Conservation (phyloP, 2,329 filamentous ascomycete genomes). For the Ascochyta lentis region DNA sequence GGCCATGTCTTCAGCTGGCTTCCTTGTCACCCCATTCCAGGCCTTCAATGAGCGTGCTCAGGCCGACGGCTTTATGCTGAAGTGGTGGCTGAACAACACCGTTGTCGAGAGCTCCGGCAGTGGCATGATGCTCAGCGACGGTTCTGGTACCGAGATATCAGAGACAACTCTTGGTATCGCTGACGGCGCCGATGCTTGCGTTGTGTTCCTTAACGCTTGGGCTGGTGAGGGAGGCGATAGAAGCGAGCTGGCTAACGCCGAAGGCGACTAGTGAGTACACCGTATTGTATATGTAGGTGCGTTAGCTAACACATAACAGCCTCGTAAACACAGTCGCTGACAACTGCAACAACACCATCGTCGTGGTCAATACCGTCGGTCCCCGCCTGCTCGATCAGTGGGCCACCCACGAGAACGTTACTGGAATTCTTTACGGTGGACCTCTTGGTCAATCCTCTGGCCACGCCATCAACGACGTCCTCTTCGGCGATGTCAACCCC, state of each 20-base stretch:
- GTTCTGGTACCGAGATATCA: slow-evolving; percentile 13
- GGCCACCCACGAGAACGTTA: slow-evolving; percentile 76
- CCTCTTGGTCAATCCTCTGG: slow-evolving; percentile 83
- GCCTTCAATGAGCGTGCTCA: slow-evolving; percentile 17
- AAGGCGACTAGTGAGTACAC: slow-evolving; percentile 9
- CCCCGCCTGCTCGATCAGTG: slow-evolving; percentile 79
- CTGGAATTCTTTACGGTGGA: slow-evolving; percentile 79
- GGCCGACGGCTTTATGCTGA: slow-evolving; percentile 18
- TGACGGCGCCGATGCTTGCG: slow-evolving; percentile 19
- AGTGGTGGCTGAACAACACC: slow-evolving; percentile 22
- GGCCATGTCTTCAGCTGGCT: slow-evolving; percentile 17
- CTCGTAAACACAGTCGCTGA: slow-evolving; percentile 53
- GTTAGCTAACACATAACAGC: slow-evolving; percentile 1
- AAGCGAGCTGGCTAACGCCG: slow-evolving; percentile 11
- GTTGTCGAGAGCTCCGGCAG: slow-evolving; percentile 9
- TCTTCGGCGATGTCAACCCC: slow-evolving; percentile 79
- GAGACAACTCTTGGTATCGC: slow-evolving; percentile 17
- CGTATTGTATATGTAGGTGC: neutral
- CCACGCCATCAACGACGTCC: slow-evolving; percentile 74
- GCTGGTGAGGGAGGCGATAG: slow-evolving; percentile 20
- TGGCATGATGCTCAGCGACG: slow-evolving; percentile 14
- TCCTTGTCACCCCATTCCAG: slow-evolving; percentile 14
- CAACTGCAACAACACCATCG: slow-evolving; percentile 57
- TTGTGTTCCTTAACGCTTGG: slow-evolving; percentile 29
- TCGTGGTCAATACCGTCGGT: slow-evolving; percentile 59